These are phyloP conservation scores for Malus orientalis DNA, from an alignment of 306 rosid genomes.

Conservation along the genomic window DNA sequence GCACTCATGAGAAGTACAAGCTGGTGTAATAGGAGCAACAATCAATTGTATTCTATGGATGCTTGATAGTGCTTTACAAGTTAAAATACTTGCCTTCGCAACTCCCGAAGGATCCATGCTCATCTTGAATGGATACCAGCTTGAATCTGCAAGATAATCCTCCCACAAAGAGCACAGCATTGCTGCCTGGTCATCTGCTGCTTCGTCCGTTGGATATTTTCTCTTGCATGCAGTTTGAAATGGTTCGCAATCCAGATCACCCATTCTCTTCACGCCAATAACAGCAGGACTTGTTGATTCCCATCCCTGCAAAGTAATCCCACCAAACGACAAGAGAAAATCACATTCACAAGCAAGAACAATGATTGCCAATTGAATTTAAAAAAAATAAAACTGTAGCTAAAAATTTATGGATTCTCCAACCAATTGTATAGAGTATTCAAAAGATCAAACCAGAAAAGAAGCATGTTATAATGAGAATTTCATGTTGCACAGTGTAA, in stretches of 20 bases:
- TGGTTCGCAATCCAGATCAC: conserved; percentile 46
- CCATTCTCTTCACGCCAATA: conserved; percentile 47
- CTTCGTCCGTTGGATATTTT: conserved; percentile 18
- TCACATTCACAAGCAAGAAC: neutral
- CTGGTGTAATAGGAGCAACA: neutral
- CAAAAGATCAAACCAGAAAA: neutral
- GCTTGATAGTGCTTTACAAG: neutral
- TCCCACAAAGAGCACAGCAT: conserved; percentile 46
- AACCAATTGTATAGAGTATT: neutral
- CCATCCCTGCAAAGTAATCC: conserved; percentile 20
- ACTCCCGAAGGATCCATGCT: conserved; percentile 12
- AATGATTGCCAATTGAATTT: neutral
- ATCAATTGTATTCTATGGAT: neutral
- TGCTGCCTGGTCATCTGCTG: conserved; percentile 16
- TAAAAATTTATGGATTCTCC: neutral
- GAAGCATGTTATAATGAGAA: too few relatives aligned
- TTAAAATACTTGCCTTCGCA: conserved; percentile 4
- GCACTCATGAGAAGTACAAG: neutral
- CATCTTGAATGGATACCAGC: conserved; percentile 51
- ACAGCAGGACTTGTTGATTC: conserved; percentile 10
- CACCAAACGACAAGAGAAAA: neutral
- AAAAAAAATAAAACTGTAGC: neutral
- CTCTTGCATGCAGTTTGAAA: conserved; percentile 31
- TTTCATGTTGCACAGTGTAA: too few relatives aligned
- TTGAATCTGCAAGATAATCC: conserved; percentile 37